Percentiles rank a stretch among this genome's conserved stretches.
Conservation (phyloP, 2,329 filamentous ascomycete genomes). For the Pestalotiopsis sp. region DNA sequence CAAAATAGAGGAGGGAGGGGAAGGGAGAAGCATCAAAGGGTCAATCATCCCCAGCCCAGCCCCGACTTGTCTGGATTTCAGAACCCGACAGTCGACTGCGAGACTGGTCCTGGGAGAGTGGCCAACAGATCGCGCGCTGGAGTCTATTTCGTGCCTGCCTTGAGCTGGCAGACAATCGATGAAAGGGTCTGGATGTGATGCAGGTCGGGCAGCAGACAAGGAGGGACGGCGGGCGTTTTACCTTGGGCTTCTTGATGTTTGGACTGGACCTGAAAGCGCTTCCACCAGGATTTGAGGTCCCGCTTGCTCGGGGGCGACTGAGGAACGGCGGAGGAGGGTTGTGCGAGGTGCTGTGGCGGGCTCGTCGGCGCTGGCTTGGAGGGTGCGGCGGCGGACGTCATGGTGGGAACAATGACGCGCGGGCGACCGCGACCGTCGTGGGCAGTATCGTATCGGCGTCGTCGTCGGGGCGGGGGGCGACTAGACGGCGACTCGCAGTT, state of each 20-base stretch:
- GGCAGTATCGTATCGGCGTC: not conserved
- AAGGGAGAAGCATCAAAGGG: not conserved
- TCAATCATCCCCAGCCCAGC: not conserved
- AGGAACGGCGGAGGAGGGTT: slow-evolving; percentile 35
- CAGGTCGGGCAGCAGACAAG: not conserved
- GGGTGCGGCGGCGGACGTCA: slow-evolving; percentile 31
- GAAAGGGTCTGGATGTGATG: not conserved
- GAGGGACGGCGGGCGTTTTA: slow-evolving; percentile 39
- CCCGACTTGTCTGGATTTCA: not conserved
- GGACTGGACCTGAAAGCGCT: slow-evolving; percentile 76
- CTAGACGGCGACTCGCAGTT: not conserved
- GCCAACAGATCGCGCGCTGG: not conserved
- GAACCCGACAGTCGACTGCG: not conserved
- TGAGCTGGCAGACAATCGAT: not conserved
- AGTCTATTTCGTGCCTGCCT: not conserved
- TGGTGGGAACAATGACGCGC: slow-evolving; percentile 31
- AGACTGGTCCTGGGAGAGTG: not conserved
- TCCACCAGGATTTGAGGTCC: slow-evolving; percentile 96
- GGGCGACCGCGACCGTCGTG: slow-evolving; percentile 25
- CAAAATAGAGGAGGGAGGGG: not conserved
- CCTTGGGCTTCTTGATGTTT: slow-evolving; percentile 58
- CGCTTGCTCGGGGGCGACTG: slow-evolving; percentile 78
- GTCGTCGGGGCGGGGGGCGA: not conserved
- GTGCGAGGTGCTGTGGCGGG: slow-evolving; percentile 25
- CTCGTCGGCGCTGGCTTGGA: slow-evolving; percentile 26